Conservation (phyloP, 257 asterid species). For the Solanum habrochaites region DNA sequence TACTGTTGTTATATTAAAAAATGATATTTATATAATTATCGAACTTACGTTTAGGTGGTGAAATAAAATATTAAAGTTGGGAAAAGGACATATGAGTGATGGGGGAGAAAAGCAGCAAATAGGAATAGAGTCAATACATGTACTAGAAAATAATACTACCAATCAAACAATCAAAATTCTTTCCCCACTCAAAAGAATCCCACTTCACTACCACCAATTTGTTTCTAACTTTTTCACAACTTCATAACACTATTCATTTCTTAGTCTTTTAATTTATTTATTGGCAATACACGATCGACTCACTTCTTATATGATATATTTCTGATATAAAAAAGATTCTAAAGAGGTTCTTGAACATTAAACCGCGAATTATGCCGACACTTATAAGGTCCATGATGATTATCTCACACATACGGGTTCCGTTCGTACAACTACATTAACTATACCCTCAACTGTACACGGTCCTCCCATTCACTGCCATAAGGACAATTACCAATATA, state of each 20-base stretch:
- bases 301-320: background rate
- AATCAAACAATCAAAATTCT: constrained; percentile 7
- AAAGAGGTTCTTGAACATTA: background rate
- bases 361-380: too few species aligned
- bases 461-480: too few species aligned
- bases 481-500: background rate
- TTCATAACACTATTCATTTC: background rate
- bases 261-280: background rate
- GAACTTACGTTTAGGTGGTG: too few species aligned
- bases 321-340: background rate
- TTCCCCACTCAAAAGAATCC: constrained; percentile 11
- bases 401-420: too few species aligned
- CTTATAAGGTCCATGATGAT: too few species aligned
- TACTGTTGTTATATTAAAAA: too few species aligned
- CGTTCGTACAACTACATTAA: too few species aligned
- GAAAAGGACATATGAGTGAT: constrained; percentile 23
- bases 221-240: background rate
- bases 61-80: background rate
- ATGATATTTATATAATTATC: background rate
- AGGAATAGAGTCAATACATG: constrained; percentile 14
- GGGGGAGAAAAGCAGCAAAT: constrained; percentile 2
- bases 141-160: background rate
- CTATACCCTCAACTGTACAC: too few species aligned
- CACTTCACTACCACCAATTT: too few species aligned
- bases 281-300: background rate